phyloP scores from a whole-genome alignment of 1,139 yeast species.

The Pichia sp. region DNA sequence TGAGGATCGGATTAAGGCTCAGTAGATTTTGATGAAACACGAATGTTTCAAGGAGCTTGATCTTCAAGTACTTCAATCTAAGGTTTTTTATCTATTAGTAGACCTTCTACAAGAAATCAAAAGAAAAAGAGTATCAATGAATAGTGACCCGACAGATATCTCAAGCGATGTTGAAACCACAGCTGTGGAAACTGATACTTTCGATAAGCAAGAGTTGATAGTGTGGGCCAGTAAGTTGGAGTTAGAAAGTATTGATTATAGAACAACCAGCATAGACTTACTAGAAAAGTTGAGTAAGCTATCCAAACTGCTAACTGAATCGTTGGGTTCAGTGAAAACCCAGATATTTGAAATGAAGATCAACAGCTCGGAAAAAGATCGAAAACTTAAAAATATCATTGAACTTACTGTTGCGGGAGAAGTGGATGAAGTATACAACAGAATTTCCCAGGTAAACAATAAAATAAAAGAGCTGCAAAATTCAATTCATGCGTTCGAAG shows the following conservation, averaged over 20 bases:
- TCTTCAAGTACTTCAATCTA: neutral
- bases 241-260: slow-evolving; percentile 39
- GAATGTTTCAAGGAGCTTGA: neutral
- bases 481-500: neutral
- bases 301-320: slow-evolving; percentile 17
- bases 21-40: neutral
- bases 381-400: slow-evolving; percentile 8
- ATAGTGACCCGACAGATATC: slow-evolving; percentile 8
- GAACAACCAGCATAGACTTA: slow-evolving; percentile 33
- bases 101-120: neutral
- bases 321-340: slow-evolving; percentile 10
- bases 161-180: slow-evolving; percentile 14
- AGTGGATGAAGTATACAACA: slow-evolving; percentile 12
- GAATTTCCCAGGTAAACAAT: neutral
- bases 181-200: slow-evolving; percentile 7
- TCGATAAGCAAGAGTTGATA: slow-evolving; percentile 29
- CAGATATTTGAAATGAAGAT: slow-evolving; percentile 9
- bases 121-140: neutral
- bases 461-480: slow-evolving; percentile 6
- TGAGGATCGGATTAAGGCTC: neutral
- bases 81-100: neutral
- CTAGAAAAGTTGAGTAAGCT: slow-evolving; percentile 19
- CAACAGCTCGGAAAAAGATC: neutral
- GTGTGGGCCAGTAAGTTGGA: slow-evolving; percentile 45
- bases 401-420: slow-evolving; percentile 8